A percentile compares a stretch with the other conserved stretches of the same genome.
Conservation (phyloP, 2,329 filamentous ascomycete species). For the Zasmidium angulare region DNA sequence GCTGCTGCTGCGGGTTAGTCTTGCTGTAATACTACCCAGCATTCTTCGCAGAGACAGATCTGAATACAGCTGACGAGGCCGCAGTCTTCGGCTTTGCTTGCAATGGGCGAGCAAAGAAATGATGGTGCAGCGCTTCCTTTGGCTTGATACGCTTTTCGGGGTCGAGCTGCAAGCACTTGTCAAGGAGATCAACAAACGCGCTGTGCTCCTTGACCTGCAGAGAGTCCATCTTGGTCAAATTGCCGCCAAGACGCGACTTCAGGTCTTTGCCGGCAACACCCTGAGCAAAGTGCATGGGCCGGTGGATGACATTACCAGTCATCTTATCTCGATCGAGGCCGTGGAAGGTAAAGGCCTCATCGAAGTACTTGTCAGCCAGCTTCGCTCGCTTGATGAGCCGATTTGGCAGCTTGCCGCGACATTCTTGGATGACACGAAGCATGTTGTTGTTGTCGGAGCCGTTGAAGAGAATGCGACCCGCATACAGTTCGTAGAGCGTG, state of each 20-base stretch:
- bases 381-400: slow-evolving; percentile 85
- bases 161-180: slow-evolving; percentile 84
- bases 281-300: slow-evolving; percentile 66
- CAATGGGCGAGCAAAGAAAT: slow-evolving; percentile 63
- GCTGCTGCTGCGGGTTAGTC: slow-evolving; percentile 1
- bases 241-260: slow-evolving; percentile 69
- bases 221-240: slow-evolving; percentile 69
- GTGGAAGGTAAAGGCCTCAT: slow-evolving; percentile 65
- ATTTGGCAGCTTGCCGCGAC: slow-evolving; percentile 84
- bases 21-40: slow-evolving; percentile 15
- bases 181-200: slow-evolving; percentile 81
- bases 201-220: slow-evolving; percentile 74
- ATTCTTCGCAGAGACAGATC: slow-evolving; percentile 19
- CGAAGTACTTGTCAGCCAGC: slow-evolving; percentile 75
- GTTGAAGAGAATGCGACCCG: slow-evolving; percentile 94
- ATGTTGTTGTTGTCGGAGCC: slow-evolving; percentile 98
- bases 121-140: slow-evolving; percentile 80
- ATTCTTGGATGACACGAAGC: slow-evolving; percentile 94
- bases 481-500: slow-evolving; percentile 95
- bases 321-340: slow-evolving; percentile 85
- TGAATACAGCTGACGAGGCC: slow-evolving; percentile 9
- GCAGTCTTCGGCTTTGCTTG: slow-evolving; percentile 13
- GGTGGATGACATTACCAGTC: slow-evolving; percentile 74
- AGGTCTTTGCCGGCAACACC: slow-evolving; percentile 67
- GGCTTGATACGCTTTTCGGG: slow-evolving; percentile 90